Conservation (phyloP, 1,139 yeast genomes). For the Nadsonia starkeyi-henricii region DNA sequence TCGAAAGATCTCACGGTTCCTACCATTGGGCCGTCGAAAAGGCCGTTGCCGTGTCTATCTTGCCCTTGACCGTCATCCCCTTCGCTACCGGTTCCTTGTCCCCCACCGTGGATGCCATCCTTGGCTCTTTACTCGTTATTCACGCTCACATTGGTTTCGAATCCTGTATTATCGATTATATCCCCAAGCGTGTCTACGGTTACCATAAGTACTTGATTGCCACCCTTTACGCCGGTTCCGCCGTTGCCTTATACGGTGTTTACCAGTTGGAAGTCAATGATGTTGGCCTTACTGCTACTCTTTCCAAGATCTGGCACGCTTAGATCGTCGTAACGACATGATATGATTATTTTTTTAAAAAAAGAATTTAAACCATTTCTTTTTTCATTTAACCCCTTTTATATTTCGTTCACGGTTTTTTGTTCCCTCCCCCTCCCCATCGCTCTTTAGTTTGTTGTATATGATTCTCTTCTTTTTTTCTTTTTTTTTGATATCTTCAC, state of each 20-base stretch:
- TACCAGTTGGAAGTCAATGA: constrained; percentile 72
- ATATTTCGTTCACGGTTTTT: not conserved
- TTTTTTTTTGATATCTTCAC: constrained; percentile 9
- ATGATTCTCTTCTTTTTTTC: constrained; percentile 3
- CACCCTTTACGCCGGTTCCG: constrained; percentile 57
- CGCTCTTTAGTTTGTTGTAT: not conserved
- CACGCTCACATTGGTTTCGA: constrained; percentile 76
- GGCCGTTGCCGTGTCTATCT: constrained; percentile 45
- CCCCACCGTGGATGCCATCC: constrained; percentile 59
- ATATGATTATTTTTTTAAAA: not conserved
- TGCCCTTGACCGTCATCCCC: constrained; percentile 68
- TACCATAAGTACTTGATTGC: constrained; percentile 53
- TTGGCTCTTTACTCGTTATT: constrained; percentile 47
- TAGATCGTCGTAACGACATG: constrained; percentile 12
- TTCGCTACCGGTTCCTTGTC: constrained; percentile 44
- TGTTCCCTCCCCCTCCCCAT: not conserved
- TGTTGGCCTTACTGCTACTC: constrained; percentile 36
- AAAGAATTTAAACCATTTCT: not conserved
- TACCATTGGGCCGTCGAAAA: constrained; percentile 85
- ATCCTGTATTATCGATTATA: constrained; percentile 78
- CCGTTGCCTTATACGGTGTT: constrained; percentile 62
- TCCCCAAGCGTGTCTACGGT: constrained; percentile 65
- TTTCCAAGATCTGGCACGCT: constrained; percentile 29
- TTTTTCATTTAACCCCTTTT: not conserved
- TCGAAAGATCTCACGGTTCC: constrained; percentile 59